Evolutionary conservation across 1,284 basidiomycete genomes (phyloP), one percentile per base, ranked within the genome.

Genomic region (Apiotrichum laibachii): DNA sequence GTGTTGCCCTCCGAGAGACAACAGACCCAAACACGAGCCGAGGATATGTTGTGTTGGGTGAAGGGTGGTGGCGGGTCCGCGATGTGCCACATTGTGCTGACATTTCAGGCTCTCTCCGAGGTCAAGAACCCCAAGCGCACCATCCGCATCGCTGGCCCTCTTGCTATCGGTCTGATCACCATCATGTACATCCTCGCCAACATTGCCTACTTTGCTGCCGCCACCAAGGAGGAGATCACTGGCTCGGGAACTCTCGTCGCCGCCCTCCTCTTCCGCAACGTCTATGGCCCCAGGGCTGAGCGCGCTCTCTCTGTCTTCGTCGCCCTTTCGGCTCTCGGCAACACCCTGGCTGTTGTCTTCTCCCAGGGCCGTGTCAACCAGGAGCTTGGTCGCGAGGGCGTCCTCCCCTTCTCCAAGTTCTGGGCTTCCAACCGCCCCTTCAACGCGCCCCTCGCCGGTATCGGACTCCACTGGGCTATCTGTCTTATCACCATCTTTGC

Each of bases 401-500:
- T 78, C 35, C 64, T 77, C n/a, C 76, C 76, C 13, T 77, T 68
- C 56, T 63, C 72, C 39, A 63, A 68, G 46, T 66, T 77, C 63
- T 72, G 72, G 67, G 69, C 66, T 9, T 62, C 56, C 50, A 72
- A 70, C 51, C 49, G 62, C 40, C 75, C 76, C 9, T 76, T 77
- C 60, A 45, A 71, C 74, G 19, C 76, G 67, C 60, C 60, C 10
- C 56, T 61, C 34, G 56, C 60, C 10, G 60, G 60, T 51, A 56
- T 57, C 15, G 56, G 49, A 10, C 60, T 61, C 39, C 60, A 83
- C 48, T 65, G 80, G 13, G 68, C 83, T 40, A 81, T 82, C 62
- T 84, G 83, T 0, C 70, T 81, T n/a, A 78, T 85, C 62, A 80
- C 85, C 50, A 82, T 86, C 64, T 69, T 85, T 26, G 81, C 78